phyloP scores from a whole-genome alignment of 1,284 basidiomycete genomes.

The Pseudozyma tsukubaensis region DNA sequence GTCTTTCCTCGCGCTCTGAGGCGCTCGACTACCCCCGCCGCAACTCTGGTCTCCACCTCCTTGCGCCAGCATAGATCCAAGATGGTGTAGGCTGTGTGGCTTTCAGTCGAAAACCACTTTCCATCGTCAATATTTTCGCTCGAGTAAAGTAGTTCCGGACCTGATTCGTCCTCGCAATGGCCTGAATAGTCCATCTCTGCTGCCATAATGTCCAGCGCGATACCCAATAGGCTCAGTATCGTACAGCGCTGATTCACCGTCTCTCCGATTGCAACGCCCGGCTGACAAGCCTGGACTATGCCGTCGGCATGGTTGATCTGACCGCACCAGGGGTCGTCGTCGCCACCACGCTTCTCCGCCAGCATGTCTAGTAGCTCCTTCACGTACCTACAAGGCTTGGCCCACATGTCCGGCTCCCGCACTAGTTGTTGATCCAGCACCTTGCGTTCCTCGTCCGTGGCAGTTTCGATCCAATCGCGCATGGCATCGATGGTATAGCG shows the following conservation, averaged over 20 bases:
- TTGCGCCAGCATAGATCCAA: slow-evolving; percentile 12
- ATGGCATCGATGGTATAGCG: slow-evolving; percentile 26
- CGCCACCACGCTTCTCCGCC: too few relatives aligned
- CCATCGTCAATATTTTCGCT: too few relatives aligned
- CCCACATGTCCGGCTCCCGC: too few relatives aligned
- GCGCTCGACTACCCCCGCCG: slow-evolving; percentile 15
- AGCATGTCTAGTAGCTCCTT: too few relatives aligned
- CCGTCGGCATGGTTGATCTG: too few relatives aligned
- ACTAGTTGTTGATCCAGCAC: slow-evolving; percentile 10
- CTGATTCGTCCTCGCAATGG: too few relatives aligned
- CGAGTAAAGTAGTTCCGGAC: too few relatives aligned
- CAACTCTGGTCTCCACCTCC: slow-evolving; percentile 2
- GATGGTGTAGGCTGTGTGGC: slow-evolving; percentile 2
- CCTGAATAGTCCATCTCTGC: not conserved
- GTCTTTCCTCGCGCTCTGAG: not conserved
- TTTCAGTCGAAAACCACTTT: not conserved
- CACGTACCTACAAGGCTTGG: too few relatives aligned
- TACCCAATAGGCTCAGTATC: slow-evolving; percentile 14
- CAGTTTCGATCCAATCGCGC: slow-evolving; percentile 18
- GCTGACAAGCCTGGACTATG: too few relatives aligned
- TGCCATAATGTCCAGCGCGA: slow-evolving; percentile 17
- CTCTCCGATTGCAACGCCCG: too few relatives aligned
- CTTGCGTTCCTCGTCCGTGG: slow-evolving; percentile 3
- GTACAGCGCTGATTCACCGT: not conserved
- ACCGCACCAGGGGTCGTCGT: too few relatives aligned